Evolutionary conservation across 2,329 filamentous ascomycete genomes (phyloP).

Genomic region (Epichloe sylvatica): DNA sequence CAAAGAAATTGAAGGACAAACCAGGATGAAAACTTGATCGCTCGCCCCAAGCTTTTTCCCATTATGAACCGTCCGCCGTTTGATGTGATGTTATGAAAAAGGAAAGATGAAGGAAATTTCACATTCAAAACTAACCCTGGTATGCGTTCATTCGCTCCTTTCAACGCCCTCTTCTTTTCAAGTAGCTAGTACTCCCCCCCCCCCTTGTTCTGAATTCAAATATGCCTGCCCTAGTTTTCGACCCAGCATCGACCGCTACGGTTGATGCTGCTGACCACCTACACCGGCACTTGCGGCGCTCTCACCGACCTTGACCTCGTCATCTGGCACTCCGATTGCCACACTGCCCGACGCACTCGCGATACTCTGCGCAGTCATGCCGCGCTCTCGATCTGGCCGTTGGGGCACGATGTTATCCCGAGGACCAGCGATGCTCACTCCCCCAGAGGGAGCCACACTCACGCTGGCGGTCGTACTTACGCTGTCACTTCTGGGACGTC

Average conservation of each 20-base stretch:
- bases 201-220: not conserved
- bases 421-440: constrained; percentile 31
- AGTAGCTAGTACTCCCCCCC: too few species aligned
- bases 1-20: not conserved
- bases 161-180: not conserved
- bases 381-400: constrained; percentile 28
- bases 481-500: constrained; percentile 36
- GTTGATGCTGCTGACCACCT: constrained; percentile 1
- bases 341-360: constrained; percentile 31
- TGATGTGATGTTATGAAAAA: not conserved
- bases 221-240: too few species aligned
- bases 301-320: constrained; percentile 47
- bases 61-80: not conserved
- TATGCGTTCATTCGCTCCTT: not conserved
- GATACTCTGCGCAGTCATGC: constrained; percentile 27
- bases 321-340: constrained; percentile 42
- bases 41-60: not conserved
- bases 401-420: constrained; percentile 21
- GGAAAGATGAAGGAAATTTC: not conserved
- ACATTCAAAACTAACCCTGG: not conserved
- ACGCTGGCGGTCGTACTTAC: constrained; percentile 39
- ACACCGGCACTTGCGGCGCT: constrained; percentile 39
- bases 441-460: constrained; percentile 24
- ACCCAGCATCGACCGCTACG: too few species aligned
- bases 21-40: not conserved